phyloP scores from a whole-genome alignment of 805 yeast species.

The Zygotorulaspora florentina region DNA sequence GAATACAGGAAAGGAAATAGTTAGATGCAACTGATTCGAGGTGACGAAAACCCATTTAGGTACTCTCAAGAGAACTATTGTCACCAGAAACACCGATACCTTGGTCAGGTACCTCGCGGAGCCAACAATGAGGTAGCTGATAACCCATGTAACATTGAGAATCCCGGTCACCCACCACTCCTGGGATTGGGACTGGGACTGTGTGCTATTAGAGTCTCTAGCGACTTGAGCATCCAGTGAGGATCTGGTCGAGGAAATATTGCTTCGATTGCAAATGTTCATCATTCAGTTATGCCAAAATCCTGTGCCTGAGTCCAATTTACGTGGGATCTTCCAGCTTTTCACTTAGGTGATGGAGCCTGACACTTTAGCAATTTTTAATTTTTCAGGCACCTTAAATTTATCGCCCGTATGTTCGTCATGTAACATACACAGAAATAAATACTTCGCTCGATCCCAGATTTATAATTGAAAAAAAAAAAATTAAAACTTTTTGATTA shows the following conservation, averaged over 20 bases:
- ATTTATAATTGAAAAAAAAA: too few relatives aligned
- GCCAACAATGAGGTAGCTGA: conserved; percentile 12
- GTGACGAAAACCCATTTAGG: conserved; percentile 19
- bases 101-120: conserved; percentile 11
- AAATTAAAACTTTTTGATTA: not conserved
- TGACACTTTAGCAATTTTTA: too few relatives aligned
- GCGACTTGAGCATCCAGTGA: conserved; percentile 6
- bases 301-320: not conserved
- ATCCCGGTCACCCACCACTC: conserved; percentile 13
- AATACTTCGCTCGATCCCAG: too few relatives aligned
- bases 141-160: conserved; percentile 13
- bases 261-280: conserved; percentile 4
- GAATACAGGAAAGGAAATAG: conserved; percentile 20
- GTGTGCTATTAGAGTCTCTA: not conserved
- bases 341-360: too few relatives aligned
- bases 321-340: too few relatives aligned
- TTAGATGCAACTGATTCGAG: conserved; percentile 16
- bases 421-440: too few relatives aligned
- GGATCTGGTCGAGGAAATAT: conserved; percentile 1
- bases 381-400: too few relatives aligned
- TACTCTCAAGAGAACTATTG: conserved; percentile 14
- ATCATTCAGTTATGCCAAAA: conserved; percentile 1
- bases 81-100: conserved; percentile 10
- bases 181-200: conserved; percentile 6
- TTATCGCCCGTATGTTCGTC: too few relatives aligned